Evolutionary conservation across 257 asterid genomes (phyloP), one percentile per base, ranked within the genome.

Genomic region (Voacanga thouarsii): DNA sequence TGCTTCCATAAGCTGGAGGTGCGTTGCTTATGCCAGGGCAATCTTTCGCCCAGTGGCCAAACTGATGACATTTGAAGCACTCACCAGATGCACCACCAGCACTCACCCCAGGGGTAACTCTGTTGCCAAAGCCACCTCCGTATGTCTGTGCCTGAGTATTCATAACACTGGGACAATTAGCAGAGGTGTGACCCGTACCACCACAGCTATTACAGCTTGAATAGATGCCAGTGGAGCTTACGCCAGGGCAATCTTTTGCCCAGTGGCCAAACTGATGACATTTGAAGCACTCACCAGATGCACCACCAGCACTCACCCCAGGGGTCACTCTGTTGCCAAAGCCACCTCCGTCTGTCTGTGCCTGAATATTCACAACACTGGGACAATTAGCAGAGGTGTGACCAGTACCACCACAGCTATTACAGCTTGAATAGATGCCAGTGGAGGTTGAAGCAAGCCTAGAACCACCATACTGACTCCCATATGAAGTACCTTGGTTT

Each of bases 261-360:
- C 93, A 93, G 80, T 95, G 99, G 63, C 99, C 99, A 39, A 7
- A 0, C 81, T 95, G 91, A 85, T 90, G 94, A 80, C 98, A 94
- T 78, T 92, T 94, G 78, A 73, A 90, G 86, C 98, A 94, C 81
- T 92, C 96, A 23, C 71, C 43, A 4, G 86, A 83, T 45, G 80
- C 78, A 64, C 90, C 92, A 16, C 86, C 88, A 68, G 55, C 80
- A 50, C 83, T 75, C 26, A 83, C 69, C 23, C 85, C 90, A 53
- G 92, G 76, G 26, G 77, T 41, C 19, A 45, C 57, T 64, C 50
- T 88, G 77, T 70, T 85, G 75, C 74, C 80, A 71, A 49, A 33
- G 50, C 91, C 75, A 74, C 85, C 82, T 67, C 97, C 97, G 82
- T 90, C 84, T 50, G 98, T 89, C 78, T 88, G 97, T 56, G 72